Evolutionary conservation across 2,329 filamentous ascomycete species (phyloP).

Genomic region (Talaromyces sp.): DNA sequence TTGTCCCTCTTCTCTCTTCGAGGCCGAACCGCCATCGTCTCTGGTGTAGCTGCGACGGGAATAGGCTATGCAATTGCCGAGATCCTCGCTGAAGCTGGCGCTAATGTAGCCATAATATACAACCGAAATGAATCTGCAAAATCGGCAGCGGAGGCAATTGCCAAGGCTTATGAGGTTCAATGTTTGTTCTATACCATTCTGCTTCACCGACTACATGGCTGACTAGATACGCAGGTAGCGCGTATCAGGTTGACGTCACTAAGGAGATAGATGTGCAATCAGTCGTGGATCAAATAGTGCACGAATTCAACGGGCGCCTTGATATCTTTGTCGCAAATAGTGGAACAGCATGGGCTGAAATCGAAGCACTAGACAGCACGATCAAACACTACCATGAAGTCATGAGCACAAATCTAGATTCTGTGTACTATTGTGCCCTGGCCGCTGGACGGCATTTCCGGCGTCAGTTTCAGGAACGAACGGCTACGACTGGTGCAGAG

Average conservation of each 20-base stretch:
- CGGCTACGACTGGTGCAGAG: not conserved
- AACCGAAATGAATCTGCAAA: not conserved
- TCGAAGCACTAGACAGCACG: constrained; percentile 1
- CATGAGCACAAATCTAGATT: not conserved
- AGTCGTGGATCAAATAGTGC: not conserved
- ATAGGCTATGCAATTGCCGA: constrained; percentile 12
- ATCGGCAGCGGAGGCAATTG: not conserved
- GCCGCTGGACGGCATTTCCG: not conserved
- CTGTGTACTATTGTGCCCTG: not conserved
- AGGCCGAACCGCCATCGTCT: constrained; percentile 11
- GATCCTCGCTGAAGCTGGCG: constrained; percentile 5
- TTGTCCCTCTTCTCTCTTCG: not conserved
- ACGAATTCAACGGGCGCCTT: constrained; percentile 8
- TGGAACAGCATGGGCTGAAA: constrained; percentile 11
- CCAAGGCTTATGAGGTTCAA: not conserved
- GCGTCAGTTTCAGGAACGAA: not conserved
- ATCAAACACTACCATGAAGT: constrained; percentile 23
- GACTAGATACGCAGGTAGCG: not conserved
- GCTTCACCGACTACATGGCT: not conserved
- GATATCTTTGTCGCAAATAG: constrained; percentile 14
- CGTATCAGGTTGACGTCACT: not conserved
- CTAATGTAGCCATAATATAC: constrained; percentile 11
- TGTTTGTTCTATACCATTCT: not conserved
- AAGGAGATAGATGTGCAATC: not conserved
- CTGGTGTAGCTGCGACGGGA: constrained; percentile 4